A percentile compares a stretch with the other conserved stretches of the same genome.
Evolutionary conservation across 2,329 filamentous ascomycete genomes (phyloP).

Genomic region (Myriosclerotinia duriaeana): DNA sequence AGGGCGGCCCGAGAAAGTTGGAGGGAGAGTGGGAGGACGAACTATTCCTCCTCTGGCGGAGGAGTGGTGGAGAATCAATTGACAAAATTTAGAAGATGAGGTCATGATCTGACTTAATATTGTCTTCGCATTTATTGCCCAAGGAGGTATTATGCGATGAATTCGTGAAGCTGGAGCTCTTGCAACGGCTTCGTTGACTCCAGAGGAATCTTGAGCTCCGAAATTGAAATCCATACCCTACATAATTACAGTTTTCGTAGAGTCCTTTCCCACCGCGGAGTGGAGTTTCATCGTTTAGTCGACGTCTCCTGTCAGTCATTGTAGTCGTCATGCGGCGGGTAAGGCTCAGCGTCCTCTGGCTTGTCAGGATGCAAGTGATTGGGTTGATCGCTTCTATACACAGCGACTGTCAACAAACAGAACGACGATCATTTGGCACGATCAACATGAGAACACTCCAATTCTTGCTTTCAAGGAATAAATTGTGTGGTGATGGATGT

Average conservation of each 20-base stretch:
- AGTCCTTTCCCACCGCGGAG: background rate
- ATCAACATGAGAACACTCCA: background rate
- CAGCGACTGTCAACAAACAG: background rate
- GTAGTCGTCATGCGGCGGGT: background rate
- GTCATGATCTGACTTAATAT: background rate
- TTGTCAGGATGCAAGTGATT: constrained; percentile 8
- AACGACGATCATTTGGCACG: background rate
- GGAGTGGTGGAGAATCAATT: background rate
- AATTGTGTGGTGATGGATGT: background rate
- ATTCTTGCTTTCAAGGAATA: background rate
- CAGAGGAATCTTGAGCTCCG: background rate
- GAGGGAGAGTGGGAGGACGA: background rate
- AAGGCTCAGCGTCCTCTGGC: background rate
- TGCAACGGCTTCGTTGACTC: background rate
- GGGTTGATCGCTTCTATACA: constrained; percentile 4
- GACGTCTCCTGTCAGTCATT: background rate
- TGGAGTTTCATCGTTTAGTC: no score
- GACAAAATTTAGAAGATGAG: constrained; percentile 2
- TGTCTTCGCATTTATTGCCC: background rate
- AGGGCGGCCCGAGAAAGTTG: background rate
- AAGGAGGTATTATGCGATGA: background rate
- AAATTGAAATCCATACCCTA: background rate
- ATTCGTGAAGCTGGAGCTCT: background rate
- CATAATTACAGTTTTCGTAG: background rate
- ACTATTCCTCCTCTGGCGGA: background rate